phyloP scores from a whole-genome alignment of 129 eudicot species.

The Dittrichia graveolens region DNA sequence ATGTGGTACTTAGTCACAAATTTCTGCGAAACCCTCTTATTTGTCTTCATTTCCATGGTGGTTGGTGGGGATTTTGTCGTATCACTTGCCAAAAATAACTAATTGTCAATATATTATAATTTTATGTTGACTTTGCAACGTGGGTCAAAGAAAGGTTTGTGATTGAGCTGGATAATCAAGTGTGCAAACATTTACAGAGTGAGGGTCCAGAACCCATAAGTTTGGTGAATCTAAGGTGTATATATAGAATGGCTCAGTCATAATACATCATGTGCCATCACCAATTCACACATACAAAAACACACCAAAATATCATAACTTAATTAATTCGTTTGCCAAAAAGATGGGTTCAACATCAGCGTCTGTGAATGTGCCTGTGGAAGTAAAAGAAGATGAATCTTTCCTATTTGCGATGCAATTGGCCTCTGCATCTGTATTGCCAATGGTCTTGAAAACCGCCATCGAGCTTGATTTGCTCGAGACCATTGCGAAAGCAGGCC shows the following conservation, averaged over 20 bases:
- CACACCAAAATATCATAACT: not conserved
- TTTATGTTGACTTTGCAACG: not conserved
- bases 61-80: not conserved
- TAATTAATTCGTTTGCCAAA: not conserved
- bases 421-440: constrained; percentile 39
- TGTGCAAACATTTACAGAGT: not conserved
- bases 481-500: constrained; percentile 40
- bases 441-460: constrained; percentile 43
- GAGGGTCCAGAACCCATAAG: not conserved
- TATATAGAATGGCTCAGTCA: constrained; percentile 13
- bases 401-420: constrained; percentile 41
- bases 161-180: not conserved
- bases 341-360: constrained; percentile 33
- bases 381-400: constrained; percentile 29
- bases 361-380: not conserved
- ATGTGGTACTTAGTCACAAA: not conserved
- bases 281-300: not conserved
- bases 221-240: constrained; percentile 26
- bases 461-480: constrained; percentile 46
- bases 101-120: not conserved
- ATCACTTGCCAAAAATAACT: not conserved
- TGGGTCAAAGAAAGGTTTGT: constrained; percentile 16
- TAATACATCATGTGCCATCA: constrained; percentile 12
- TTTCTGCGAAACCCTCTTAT: not conserved
- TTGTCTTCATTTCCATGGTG: not conserved